A percentile compares a stretch with the other conserved stretches of the same genome.
Conservation (phyloP, 208 protist species). For the Trypanosoma lewisi region DNA sequence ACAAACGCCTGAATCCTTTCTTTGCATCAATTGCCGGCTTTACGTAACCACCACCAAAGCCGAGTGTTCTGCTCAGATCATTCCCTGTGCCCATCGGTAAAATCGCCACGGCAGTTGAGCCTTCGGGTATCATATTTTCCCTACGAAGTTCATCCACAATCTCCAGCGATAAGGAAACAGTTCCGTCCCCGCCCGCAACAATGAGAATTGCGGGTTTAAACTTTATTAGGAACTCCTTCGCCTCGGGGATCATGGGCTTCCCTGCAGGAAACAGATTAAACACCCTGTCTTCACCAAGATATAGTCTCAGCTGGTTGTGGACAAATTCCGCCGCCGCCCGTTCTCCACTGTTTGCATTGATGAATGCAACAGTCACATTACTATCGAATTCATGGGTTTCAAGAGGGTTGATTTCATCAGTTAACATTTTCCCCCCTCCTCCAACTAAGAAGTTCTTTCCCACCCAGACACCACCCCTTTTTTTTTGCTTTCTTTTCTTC, state of each 20-base stretch:
- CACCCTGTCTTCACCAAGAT: conserved; percentile 36
- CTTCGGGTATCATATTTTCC: conserved; percentile 23
- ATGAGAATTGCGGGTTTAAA: conserved; percentile 41
- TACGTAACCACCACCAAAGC: conserved; percentile 61
- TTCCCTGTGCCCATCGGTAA: conserved; percentile 73
- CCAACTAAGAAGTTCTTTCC: too few relatives aligned
- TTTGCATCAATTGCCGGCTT: conserved; percentile 37
- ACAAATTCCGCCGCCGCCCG: conserved; percentile 51
- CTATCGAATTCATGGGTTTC: neutral
- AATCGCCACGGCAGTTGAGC: conserved; percentile 32
- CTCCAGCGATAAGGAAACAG: conserved; percentile 50
- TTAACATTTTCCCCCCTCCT: neutral
- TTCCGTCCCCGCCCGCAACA: conserved; percentile 64
- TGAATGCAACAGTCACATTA: conserved; percentile 22
- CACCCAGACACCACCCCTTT: too few relatives aligned
- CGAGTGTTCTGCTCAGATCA: conserved; percentile 60
- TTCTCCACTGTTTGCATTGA: conserved; percentile 56
- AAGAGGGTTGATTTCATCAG: neutral
- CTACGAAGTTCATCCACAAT: conserved; percentile 43
- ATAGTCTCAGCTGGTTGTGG: conserved; percentile 29
- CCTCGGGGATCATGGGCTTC: conserved; percentile 37
- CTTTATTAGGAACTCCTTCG: conserved; percentile 37
- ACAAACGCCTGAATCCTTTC: conserved; percentile 31
- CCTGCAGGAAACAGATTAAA: conserved; percentile 52
- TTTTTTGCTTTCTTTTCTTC: conserved; percentile 1